Evolutionary conservation across 495 filamentous ascomycete genomes (phyloP), one percentile per base, ranked within the genome.

Genomic region (Astrothelium macrocarpum): DNA sequence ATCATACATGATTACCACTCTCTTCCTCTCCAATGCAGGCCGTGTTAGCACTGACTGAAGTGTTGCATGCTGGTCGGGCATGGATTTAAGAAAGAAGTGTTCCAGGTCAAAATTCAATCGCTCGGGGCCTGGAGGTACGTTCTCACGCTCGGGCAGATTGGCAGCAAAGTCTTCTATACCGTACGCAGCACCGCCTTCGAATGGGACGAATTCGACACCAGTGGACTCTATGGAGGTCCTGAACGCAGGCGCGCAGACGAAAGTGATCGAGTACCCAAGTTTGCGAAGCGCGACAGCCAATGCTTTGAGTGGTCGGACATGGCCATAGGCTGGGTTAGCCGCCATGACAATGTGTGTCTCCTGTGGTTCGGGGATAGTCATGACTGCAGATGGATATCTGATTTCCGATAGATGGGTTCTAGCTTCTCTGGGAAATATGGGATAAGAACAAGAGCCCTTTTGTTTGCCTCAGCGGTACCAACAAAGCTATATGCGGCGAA

Each of bases 221-320:
- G 26, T 61, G 23, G 59, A 9, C 39, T 61, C 59, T n/a, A 61
- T 16, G 2, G 29, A 5, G 31, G 23, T 34, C 12, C 59, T 28
- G 32, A 61, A 61, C 3, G 5, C 14, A 9, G 23, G 29, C 4
- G 10, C 32, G 2, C 29, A n/a, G 32, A 61, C 11, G 32, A 61
- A 42, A 16, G 59, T 61, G 29, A 61, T 42, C 2, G 59, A 20
- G 32, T 36, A 61, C 31, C 59, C 59, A 5, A 61, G 7, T 39
- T 43, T 42, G 59, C 14, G 32, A 26, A 61, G 34, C 4, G 31
- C 39, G 16, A 11, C 5, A 7, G 59, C 59, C 2, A 61, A 42
- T 16, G 59, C 32, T 32, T 42, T 32, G 14, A 42, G 5, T 4
- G 59, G 59, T 18, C 59, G 59, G 5, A 61, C 32, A 25, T 61